Conservation (phyloP, 441 rosid genomes). For the Omphalea diandra region DNA sequence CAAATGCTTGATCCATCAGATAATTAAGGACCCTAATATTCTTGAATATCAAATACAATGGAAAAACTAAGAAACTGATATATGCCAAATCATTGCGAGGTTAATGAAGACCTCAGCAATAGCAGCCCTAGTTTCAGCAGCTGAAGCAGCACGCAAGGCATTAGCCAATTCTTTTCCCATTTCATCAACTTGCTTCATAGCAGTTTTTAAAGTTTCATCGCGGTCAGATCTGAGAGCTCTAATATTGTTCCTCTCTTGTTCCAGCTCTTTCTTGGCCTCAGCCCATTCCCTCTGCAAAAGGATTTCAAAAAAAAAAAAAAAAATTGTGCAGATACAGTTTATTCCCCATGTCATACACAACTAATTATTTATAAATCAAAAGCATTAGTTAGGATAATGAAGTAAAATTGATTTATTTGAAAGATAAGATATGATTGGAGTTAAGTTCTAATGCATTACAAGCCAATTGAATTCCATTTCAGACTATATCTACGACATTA, state of each 20-base stretch:
- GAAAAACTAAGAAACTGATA: background rate
- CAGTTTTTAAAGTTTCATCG: conserved; percentile 67
- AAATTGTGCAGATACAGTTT: background rate
- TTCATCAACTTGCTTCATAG: conserved; percentile 87
- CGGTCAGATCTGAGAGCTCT: conserved; percentile 66
- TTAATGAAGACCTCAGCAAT: conserved; percentile 68
- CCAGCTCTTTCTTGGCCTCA: conserved; percentile 85
- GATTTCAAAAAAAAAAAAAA: background rate
- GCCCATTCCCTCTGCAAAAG: conserved; percentile 90
- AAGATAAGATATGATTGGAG: no score
- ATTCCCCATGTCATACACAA: background rate
- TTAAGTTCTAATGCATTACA: background rate
- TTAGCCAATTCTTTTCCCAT: conserved; percentile 74
- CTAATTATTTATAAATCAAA: no score
- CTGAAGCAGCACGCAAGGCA: conserved; percentile 73
- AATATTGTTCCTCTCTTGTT: conserved; percentile 74
- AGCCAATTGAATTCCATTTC: background rate
- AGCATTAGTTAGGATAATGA: no score
- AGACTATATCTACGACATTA: background rate
- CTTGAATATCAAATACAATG: background rate
- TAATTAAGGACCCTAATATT: background rate
- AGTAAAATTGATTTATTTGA: background rate
- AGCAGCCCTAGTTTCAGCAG: conserved; percentile 88
- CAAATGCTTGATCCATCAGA: conserved; percentile 16
- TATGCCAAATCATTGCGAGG: background rate